Conservation (phyloP, 257 asterid species). For the Fraxinus anomala region DNA sequence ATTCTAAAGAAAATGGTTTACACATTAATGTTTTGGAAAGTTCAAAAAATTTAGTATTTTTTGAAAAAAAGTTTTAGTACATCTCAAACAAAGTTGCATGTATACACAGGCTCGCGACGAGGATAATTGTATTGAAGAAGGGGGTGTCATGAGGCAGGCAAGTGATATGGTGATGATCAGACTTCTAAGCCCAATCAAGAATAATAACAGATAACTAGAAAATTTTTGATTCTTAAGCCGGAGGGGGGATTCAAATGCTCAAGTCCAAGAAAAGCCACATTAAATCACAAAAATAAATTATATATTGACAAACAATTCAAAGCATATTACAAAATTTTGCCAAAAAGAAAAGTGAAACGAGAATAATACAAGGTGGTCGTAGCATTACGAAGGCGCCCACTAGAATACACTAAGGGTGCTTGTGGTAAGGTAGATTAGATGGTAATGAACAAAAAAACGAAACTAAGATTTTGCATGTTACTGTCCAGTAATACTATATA, state of each 20-base stretch:
- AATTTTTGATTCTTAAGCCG: background rate
- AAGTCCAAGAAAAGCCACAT: background rate
- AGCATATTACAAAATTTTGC: constrained; percentile 41
- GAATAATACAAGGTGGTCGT: constrained; percentile 30
- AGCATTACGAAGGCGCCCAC: constrained; percentile 19
- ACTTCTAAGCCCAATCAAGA: too few relatives aligned
- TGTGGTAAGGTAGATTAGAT: background rate
- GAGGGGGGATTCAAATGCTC: background rate
- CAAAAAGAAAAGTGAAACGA: constrained; percentile 1
- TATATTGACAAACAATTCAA: constrained; percentile 40
- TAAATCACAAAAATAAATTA: background rate
- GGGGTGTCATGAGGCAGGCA: too few relatives aligned
- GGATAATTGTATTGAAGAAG: too few relatives aligned
- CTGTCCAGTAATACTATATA: background rate
- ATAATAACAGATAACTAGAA: too few relatives aligned
- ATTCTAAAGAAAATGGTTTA: too few relatives aligned
- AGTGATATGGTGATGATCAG: too few relatives aligned
- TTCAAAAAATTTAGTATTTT: too few relatives aligned
- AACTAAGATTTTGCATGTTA: background rate
- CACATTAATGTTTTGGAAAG: too few relatives aligned
- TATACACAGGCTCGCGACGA: too few relatives aligned
- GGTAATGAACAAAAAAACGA: background rate
- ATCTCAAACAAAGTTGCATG: too few relatives aligned
- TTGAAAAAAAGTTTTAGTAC: too few relatives aligned
- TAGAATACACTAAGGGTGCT: background rate